Evolutionary conservation across 1,284 basidiomycete genomes (phyloP), one percentile per base, ranked within the genome.

Genomic region (Ustilago nuda): DNA sequence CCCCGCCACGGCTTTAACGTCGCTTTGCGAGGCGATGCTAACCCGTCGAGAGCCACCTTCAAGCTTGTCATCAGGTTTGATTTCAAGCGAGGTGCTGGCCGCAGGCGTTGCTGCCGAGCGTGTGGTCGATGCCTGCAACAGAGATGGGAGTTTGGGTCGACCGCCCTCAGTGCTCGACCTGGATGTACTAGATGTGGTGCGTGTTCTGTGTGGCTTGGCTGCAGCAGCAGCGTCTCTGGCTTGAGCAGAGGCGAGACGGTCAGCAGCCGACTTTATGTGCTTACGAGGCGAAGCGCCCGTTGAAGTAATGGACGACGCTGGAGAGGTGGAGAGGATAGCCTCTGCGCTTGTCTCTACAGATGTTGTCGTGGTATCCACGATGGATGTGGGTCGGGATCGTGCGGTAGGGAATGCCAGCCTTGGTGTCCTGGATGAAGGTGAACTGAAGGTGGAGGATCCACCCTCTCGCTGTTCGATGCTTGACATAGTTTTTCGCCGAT

Each of bases 161-260:
- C 39, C 12, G 32, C 66, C 57, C 45, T 76, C 70, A 12, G 50
- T 60, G 54, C 74, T 72, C 0, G 74, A 72, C 39, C 70, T 59
- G 5, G 74, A 76, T 17, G 74, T 72, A 57, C 57, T 65, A 1
- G 70, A 72, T 6, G 63, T 51, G 13, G 74, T 76, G 36, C 74
- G 69, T 2, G 37, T 36, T 17, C 70, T 54, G 23, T 66, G 66
- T 32, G 60, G 62, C 32, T 66, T 70, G 36, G 74, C 63, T 27
- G 69, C 61, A 19, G 74, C 74, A 9, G 69, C 69, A 33, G 66
- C 74, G 35, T 76, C 74, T 37, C 57, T 63, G 13, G 71, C 66
- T 23, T 72, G 66, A 3, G 74, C 63, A 15, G 62, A 63, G 0
- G 74, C 66, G 41, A 76, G 64, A 15, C 66, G 56, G 35, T 76